These are phyloP conservation scores for Microthlaspi erraticum DNA, from an alignment of 345 rosid species.

Conservation along the genomic window DNA sequence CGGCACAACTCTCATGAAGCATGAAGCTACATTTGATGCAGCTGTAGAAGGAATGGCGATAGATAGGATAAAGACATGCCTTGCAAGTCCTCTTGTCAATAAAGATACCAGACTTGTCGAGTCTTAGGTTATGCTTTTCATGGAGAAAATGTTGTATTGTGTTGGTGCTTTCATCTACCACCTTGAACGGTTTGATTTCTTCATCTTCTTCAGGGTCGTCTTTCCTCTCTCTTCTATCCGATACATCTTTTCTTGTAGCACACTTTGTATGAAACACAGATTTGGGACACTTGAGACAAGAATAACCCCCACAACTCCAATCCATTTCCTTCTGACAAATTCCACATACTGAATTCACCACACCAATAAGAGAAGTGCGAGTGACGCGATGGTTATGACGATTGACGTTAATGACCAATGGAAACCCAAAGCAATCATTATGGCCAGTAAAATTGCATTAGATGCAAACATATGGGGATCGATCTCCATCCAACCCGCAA, in stretches of 20 bases:
- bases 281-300: not conserved
- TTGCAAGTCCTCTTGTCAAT: not conserved
- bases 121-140: not conserved
- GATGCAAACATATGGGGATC: constrained; percentile 16
- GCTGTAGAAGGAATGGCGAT: not conserved
- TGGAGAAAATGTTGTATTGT: not conserved
- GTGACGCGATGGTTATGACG: constrained; percentile 17
- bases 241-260: not conserved
- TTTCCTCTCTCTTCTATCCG: not conserved
- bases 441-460: not conserved
- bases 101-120: constrained; percentile 3
- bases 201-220: not conserved
- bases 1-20: not conserved
- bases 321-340: constrained; percentile 9
- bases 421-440: not conserved
- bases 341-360: not conserved
- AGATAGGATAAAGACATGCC: constrained; percentile 14
- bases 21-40: not conserved
- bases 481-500: constrained; percentile 3
- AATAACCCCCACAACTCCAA: not conserved
- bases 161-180: not conserved
- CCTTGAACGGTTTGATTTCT: not conserved
- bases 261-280: not conserved
- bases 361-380: constrained; percentile 6
- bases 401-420: constrained; percentile 6